Evolutionary conservation across 176 grass and related monocot species (phyloP), one percentile per base, ranked within the genome.

Genomic region (Themeda triandra): DNA sequence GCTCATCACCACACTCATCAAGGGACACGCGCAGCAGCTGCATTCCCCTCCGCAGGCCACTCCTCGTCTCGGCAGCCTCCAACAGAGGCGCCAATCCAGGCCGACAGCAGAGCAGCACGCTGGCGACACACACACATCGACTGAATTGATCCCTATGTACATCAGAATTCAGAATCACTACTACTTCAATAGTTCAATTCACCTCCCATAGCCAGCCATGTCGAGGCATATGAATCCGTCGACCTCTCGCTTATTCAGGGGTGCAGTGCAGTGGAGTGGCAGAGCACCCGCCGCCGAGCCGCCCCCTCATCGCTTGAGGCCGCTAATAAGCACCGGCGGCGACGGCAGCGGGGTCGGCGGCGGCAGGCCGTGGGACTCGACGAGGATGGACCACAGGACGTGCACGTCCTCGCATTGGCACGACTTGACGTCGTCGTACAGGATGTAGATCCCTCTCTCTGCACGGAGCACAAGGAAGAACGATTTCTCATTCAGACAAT

Each of bases 321-420:
- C 46, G 30, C 17, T n/a, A 40, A 63, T 35, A 2, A 64, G 62
- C 58, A 54, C 33, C 17, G 73, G 37, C 39, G 58, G 51, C 45
- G 30, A 40, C 39, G 87, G 76, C n/a, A 53, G 6, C 18, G 49
- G 49, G 17, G 88, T 64, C 1, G 88, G 88, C 1, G 88, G 78
- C 64, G 78, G 83, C 83, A 86, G 88, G 83, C 88, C 88, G 83
- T 84, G 81, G 76, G 91, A 80, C 81, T 90, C 71, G 2, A 85
- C 66, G 30, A 90, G 81, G 71, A 93, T 93, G 0, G 91, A 87
- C 91, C 91, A 93, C 18, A 93, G 81, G 56, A 90, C 84, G 66
- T 90, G 87, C 91, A 93, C 88, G 78, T 93, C 91, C 78, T 93
- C 91, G 91, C 77, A 90, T n/a, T 86, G 88, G 85, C 88, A 93